Evolutionary conservation across 2,329 filamentous ascomycete species (phyloP).

Genomic region (Curvularia sp.): DNA sequence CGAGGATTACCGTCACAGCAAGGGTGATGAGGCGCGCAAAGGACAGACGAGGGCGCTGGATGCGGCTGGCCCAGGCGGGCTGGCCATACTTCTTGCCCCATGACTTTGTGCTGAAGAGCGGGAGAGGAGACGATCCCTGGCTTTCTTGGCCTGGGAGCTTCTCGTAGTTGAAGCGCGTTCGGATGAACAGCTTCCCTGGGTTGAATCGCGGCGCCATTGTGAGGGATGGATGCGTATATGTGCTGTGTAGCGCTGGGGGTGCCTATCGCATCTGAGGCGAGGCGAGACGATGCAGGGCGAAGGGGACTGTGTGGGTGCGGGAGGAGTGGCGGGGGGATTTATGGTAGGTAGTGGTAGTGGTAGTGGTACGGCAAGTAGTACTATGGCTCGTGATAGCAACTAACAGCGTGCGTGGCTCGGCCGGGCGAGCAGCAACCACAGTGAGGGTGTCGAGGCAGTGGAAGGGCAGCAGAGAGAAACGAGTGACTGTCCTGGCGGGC

Average conservation of each 20-base stretch:
- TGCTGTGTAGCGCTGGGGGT: slow-evolving; percentile 26
- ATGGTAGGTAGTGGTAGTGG: not conserved
- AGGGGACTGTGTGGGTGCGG: slow-evolving; percentile 3
- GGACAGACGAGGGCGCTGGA: slow-evolving; percentile 53
- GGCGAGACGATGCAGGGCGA: slow-evolving; percentile 23
- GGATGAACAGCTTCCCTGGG: slow-evolving; percentile 54
- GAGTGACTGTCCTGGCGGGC: slow-evolving; percentile 34
- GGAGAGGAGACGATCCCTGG: slow-evolving; percentile 50
- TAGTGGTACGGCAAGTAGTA: not conserved
- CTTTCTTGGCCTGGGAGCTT: slow-evolving; percentile 53
- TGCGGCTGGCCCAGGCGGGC: slow-evolving; percentile 49
- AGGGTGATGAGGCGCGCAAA: slow-evolving; percentile 52
- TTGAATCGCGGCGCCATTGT: slow-evolving; percentile 52
- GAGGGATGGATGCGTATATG: slow-evolving; percentile 19
- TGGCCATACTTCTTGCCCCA: slow-evolving; percentile 44
- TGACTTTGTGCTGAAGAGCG: slow-evolving; percentile 49
- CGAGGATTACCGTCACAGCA: slow-evolving; percentile 49
- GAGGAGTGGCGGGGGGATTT: slow-evolving; percentile 3
- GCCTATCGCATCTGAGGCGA: slow-evolving; percentile 45
- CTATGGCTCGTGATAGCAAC: slow-evolving; percentile 1
- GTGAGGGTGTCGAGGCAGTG: slow-evolving; percentile 5
- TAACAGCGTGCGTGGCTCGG: slow-evolving; percentile 15
- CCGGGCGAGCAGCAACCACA: slow-evolving; percentile 20
- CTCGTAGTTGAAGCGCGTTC: slow-evolving; percentile 56
- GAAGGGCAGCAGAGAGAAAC: slow-evolving; percentile 34